Conservation (phyloP, 179 eudicot species). For the Corrigiola litoralis region DNA sequence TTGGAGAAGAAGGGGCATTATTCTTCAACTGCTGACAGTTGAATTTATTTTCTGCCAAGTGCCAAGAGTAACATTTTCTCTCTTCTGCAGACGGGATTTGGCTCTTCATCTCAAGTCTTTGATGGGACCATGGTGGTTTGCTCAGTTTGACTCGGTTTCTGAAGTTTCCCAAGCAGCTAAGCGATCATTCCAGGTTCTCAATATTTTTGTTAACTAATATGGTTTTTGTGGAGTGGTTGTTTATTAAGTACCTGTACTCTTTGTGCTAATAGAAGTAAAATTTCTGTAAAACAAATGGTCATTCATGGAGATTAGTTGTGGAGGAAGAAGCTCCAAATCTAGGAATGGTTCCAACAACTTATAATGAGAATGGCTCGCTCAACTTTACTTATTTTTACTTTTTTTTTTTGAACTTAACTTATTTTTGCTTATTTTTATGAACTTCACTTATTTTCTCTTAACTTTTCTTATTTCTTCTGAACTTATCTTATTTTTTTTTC, state of each 20-base stretch:
- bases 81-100: conserved; percentile 68
- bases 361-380: no score
- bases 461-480: not conserved
- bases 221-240: not conserved
- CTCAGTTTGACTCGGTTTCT: conserved; percentile 85
- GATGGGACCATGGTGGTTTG: conserved; percentile 99
- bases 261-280: not conserved
- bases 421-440: no score
- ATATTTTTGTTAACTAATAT: not conserved
- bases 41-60: conserved; percentile 2
- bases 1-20: not conserved
- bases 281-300: not conserved
- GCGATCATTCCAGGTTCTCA: conserved; percentile 71
- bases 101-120: conserved; percentile 84
- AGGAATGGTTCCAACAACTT: not conserved
- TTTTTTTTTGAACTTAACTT: not conserved
- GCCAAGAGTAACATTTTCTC: conserved; percentile 6
- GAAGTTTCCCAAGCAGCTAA: conserved; percentile 95
- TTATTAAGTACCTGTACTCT: not conserved
- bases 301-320: not conserved
- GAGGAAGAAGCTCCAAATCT: not conserved
- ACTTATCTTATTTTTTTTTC: no score
- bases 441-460: no score
- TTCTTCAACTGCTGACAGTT: not conserved
- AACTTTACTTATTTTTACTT: no score